These are phyloP conservation scores for Talaromyces pinophilus DNA, from an alignment of 2,329 filamentous ascomycete species.

Conservation along the genomic window DNA sequence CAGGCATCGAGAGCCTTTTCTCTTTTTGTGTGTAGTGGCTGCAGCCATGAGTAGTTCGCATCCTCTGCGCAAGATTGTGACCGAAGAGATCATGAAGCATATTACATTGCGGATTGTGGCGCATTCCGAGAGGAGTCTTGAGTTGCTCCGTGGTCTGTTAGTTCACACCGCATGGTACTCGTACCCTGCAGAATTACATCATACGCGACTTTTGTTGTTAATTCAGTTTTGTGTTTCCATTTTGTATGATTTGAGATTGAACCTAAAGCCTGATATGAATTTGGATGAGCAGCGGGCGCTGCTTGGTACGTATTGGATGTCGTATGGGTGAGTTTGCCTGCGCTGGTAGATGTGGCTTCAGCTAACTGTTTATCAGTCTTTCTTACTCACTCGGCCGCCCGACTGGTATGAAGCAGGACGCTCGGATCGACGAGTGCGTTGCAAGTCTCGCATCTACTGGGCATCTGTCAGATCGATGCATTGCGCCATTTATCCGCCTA, in stretches of 20 bases:
- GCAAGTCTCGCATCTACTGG: conserved; percentile 20
- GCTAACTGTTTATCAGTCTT: conserved; percentile 6
- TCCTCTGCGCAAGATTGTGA: conserved; percentile 26
- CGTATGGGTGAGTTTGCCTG: conserved; percentile 26
- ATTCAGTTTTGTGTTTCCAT: conserved; percentile 29
- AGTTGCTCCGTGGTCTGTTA: conserved; percentile 29
- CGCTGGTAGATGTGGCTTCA: conserved; percentile 10
- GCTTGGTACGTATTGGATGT: conserved; percentile 30
- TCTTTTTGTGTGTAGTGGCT: conserved; percentile 28
- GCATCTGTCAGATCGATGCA: conserved; percentile 27
- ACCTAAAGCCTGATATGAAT: conserved; percentile 25
- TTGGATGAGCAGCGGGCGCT: conserved; percentile 28
- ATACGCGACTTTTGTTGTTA: conserved; percentile 29
- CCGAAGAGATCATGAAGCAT: conserved; percentile 31
- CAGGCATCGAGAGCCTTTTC: conserved; percentile 25
- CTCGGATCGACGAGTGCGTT: conserved; percentile 24
- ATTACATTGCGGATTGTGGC: conserved; percentile 27
- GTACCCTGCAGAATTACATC: conserved; percentile 29
- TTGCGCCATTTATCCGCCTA: conserved; percentile 27
- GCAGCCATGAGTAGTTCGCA: conserved; percentile 28
- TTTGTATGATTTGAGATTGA: conserved; percentile 27
- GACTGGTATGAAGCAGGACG: neutral
- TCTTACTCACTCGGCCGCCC: conserved; percentile 14
- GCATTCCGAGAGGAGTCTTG: conserved; percentile 30
- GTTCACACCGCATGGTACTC: conserved; percentile 30